Evolutionary conservation across 176 grass and related monocot genomes (phyloP).

Genomic region (Carex littledalei): DNA sequence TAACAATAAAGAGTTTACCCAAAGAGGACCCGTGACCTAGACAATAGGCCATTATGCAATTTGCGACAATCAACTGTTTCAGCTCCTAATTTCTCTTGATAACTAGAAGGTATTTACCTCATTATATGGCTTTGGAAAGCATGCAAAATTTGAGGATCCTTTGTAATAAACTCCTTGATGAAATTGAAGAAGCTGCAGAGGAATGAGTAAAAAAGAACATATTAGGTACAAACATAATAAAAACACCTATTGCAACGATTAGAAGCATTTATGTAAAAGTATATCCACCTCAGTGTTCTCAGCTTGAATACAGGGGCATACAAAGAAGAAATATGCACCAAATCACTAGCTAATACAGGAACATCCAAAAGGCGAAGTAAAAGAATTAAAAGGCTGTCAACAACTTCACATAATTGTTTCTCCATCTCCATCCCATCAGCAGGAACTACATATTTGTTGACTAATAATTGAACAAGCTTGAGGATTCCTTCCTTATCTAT

Average conservation of each 20-base stretch:
- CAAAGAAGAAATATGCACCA: slow-evolving; percentile 37
- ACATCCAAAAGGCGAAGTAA: slow-evolving; percentile 76
- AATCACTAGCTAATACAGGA: slow-evolving; percentile 44
- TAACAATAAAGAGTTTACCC: not conserved
- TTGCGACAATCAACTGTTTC: not conserved
- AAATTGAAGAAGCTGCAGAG: slow-evolving; percentile 45
- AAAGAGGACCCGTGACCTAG: not conserved
- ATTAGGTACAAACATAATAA: not conserved
- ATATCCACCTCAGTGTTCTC: slow-evolving; percentile 45
- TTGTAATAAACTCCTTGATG: slow-evolving; percentile 48
- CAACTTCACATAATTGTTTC: slow-evolving; percentile 35
- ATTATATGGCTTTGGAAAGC: slow-evolving; percentile 60
- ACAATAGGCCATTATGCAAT: not conserved
- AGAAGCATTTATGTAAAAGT: not conserved
- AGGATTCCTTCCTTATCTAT: slow-evolving; percentile 54
- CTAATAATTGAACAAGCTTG: slow-evolving; percentile 50
- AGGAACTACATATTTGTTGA: slow-evolving; percentile 43
- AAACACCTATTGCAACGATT: slow-evolving; percentile 13
- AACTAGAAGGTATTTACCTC: slow-evolving; percentile 34
- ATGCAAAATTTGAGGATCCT: slow-evolving; percentile 39
- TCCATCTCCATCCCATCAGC: slow-evolving; percentile 29
- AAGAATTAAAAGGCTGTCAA: slow-evolving; percentile 56
- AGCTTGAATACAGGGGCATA: slow-evolving; percentile 67
- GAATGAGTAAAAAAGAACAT: not conserved
- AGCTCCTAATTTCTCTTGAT: not conserved